Conservation (phyloP, 1,139 yeast species). For the Kazachstania sp. region DNA sequence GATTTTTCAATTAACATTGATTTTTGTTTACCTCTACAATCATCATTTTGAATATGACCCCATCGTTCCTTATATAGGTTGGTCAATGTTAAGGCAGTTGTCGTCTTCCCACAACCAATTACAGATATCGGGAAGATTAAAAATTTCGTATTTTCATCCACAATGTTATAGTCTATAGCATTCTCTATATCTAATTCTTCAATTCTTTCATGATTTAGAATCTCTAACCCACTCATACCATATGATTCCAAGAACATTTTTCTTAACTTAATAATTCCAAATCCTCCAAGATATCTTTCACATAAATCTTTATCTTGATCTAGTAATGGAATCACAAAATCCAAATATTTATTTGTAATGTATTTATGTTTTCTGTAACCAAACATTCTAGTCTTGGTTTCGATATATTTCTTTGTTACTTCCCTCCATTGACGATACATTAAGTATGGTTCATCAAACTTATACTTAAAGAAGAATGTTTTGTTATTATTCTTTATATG, state of each 20-base stretch:
- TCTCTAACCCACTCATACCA: conserved; percentile 41
- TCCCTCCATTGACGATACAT: conserved; percentile 90
- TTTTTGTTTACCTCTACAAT: conserved; percentile 44
- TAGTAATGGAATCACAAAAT: conserved; percentile 52
- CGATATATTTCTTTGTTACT: conserved; percentile 58
- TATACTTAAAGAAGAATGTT: conserved; percentile 81
- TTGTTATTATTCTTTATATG: conserved; percentile 19
- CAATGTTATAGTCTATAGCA: conserved; percentile 24
- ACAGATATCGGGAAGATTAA: conserved; percentile 79
- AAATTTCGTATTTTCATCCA: conserved; percentile 40
- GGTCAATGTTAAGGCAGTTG: conserved; percentile 55
- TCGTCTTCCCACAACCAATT: conserved; percentile 93
- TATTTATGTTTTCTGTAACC: conserved; percentile 45
- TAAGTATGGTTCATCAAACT: conserved; percentile 90
- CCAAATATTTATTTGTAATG: conserved; percentile 59
- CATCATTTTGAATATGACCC: conserved; percentile 83
- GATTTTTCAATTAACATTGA: conserved; percentile 46
- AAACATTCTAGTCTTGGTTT: conserved; percentile 37
- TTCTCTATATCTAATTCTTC: conserved; percentile 31
- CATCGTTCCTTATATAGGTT: conserved; percentile 49
- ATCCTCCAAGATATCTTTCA: conserved; percentile 44
- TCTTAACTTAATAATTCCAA: conserved; percentile 70
- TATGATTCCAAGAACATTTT: conserved; percentile 44
- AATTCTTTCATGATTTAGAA: conserved; percentile 34
- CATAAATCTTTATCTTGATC: conserved; percentile 39